Base-by-base conservation (phyloP, 441 rosid species). In the Populus hybrid region DNA sequence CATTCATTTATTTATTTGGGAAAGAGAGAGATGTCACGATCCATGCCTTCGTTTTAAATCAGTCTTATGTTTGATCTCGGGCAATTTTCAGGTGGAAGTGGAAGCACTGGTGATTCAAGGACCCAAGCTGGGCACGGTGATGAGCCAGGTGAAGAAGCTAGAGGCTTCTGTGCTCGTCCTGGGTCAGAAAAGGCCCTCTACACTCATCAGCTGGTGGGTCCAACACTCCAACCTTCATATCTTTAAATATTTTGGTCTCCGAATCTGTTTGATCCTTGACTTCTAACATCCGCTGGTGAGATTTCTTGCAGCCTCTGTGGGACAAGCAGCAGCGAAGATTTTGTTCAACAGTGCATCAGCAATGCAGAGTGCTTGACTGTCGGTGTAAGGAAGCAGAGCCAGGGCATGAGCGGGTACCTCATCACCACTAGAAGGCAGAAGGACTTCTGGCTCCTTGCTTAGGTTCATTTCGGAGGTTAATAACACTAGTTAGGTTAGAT, bases 371-470 rank as follows among this genome's bases (percentile, higher is more conserved):
- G 98, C 84, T 84, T 91, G 76, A 90, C 98, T 32, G 84, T 94
- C 30, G 98, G 98, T 76, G 97, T 95, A 36, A 91, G 89, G 88
- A 94, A 90, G 86, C 99, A 92, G 88, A 89, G 97, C 90, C 88
- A 80, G 68, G 93, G 95, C 11, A 84, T 87, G 65, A 85, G 97
- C 70, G 97, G 97, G 10, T 95, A 94, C 72, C 88, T 95, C 66
- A 89, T 95, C 76, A 94, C 87, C 93, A 95, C 99, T 67, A 81
- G 91, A 77, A 89, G 95, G 93, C 97, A 89, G 87, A 95, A 91
- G 76, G 89, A 95, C 78, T 95, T 95, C 91, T 95, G 99, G 98
- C 98, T 95, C 54, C 80, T 93, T 81, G 99, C 97, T 75, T 94
- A 87, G 71, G 54, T 35, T 16, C 6, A n/a, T 73, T 42, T 30